Evolutionary conservation across 2,329 filamentous ascomycete species (phyloP).

Genomic region (Phyllosticta paracitricarpa): DNA sequence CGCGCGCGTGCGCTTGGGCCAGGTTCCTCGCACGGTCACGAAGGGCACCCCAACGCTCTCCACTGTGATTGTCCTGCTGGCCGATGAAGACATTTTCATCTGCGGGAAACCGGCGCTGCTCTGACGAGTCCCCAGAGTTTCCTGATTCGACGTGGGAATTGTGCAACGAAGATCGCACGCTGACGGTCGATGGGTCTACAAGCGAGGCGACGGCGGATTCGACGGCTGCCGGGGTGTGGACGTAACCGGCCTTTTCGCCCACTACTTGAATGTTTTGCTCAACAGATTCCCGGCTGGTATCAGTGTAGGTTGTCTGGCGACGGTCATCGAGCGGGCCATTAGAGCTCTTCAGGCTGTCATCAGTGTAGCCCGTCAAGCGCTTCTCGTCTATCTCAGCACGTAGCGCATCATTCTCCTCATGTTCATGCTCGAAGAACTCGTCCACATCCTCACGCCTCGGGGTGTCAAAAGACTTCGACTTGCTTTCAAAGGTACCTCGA

Average conservation of each 20-base stretch:
- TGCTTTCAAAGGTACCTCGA: constrained; percentile 43
- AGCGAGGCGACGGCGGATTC: constrained; percentile 89
- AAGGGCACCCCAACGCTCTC: constrained; percentile 28
- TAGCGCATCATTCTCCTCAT: constrained; percentile 51
- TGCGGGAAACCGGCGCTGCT: constrained; percentile 14
- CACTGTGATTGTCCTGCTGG: constrained; percentile 19
- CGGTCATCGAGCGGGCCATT: constrained; percentile 38
- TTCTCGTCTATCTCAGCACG: constrained; percentile 35
- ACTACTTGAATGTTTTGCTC: constrained; percentile 58
- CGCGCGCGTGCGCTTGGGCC: constrained; percentile 27
- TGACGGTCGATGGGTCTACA: constrained; percentile 72
- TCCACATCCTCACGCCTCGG: constrained; percentile 29
- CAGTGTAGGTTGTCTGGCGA: constrained; percentile 40
- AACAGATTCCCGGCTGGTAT: constrained; percentile 47
- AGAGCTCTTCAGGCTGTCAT: constrained; percentile 39
- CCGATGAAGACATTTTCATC: constrained; percentile 15
- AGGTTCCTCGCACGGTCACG: constrained; percentile 24
- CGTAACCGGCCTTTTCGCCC: constrained; percentile 64
- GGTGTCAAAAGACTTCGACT: constrained; percentile 12
- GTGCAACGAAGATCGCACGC: constrained; percentile 26
- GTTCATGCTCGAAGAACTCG: constrained; percentile 42
- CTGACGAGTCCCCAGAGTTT: not conserved
- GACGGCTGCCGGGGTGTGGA: constrained; percentile 61
- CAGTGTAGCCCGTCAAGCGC: constrained; percentile 37
- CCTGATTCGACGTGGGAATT: not conserved